Base-by-base conservation (phyloP, 1,284 basidiomycete genomes). In the Phellinidium pouzarii region DNA sequence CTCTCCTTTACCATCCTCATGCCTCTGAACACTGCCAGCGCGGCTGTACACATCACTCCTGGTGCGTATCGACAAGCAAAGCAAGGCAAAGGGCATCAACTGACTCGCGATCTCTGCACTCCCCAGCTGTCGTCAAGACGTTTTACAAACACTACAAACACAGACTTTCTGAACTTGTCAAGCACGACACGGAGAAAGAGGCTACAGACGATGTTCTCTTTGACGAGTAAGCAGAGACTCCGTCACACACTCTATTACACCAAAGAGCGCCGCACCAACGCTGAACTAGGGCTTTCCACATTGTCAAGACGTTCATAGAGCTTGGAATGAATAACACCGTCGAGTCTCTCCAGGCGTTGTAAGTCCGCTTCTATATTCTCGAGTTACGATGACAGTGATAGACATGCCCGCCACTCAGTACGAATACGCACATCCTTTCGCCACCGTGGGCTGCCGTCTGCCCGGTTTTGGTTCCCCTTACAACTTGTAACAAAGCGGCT, bases 381-480 rank as follows among this genome's bases (percentile, higher is more conserved):
- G n/a, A 43, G 7, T 17, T 34, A 14, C 17, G 34, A 36, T 14
- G 26, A 34, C 44, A 14, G 34, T 27, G 29, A 38, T 36, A n/a
- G n/a, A n/a, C 47, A 37, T 37, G 11, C 6, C 17, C 12, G 14
- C 50, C 29, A 20, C 7, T 31, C 50, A 83, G 79, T 60, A 82
- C 86, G 20, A 88, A 90, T 61, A 90, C 88, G 2, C 82, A 84
- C 56, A 79, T 91, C 1, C 84, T 87, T 1, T 73, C 87, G 0
- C 88, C 89, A 0, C 84, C 81, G 40, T 87, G 86, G 82, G 83
- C 88, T 1, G 79, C 82, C 1, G 79, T 87, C 2, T 76, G 80
- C 11, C 77, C 82, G 1, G 77, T 90, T n/a, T 66, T 73, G 12
- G 78, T 94, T n/a, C 79, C 81, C 0, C 63, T 83, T 3, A 59